Conservation (phyloP, 225 moss, liverwort and hornwort species). For the Sphagnum tenellum region DNA sequence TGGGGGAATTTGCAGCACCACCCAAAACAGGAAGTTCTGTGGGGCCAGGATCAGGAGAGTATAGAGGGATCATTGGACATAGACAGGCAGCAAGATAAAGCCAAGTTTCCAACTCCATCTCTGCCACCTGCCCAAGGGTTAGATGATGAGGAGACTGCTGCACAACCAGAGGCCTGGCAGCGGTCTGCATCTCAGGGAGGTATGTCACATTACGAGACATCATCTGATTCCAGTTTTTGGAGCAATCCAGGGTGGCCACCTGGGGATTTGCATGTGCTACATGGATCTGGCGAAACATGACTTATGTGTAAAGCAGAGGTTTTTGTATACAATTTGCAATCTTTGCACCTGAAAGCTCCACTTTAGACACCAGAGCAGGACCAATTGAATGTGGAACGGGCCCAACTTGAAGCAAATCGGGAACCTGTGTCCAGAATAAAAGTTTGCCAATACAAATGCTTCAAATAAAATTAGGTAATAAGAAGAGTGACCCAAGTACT, state of each 20-base stretch:
- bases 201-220: slow-evolving; percentile 18
- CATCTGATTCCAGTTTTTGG: slow-evolving; percentile 39
- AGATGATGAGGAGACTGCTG: slow-evolving; percentile 11
- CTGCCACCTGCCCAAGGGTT: slow-evolving; percentile 26
- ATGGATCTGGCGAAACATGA: slow-evolving; percentile 8
- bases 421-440: too few relatives aligned
- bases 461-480: too few relatives aligned
- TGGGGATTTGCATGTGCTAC: slow-evolving; percentile 37
- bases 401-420: too few relatives aligned
- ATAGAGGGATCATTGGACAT: slow-evolving; percentile 25
- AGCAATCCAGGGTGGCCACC: slow-evolving; percentile 31
- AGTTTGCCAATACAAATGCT: too few relatives aligned
- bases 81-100: slow-evolving; percentile 35
- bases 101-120: slow-evolving; percentile 24
- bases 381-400: too few relatives aligned
- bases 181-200: slow-evolving; percentile 16
- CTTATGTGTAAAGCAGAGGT: too few relatives aligned
- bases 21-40: slow-evolving; percentile 10
- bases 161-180: slow-evolving; percentile 25
- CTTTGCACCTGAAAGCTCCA: too few relatives aligned
- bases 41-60: slow-evolving; percentile 11
- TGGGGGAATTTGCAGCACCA: slow-evolving; percentile 32
- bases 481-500: too few relatives aligned
- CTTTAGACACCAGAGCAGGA: too few relatives aligned
- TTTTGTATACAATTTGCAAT: too few relatives aligned